Percentiles rank a stretch among this genome's conserved stretches.
Evolutionary conservation across 345 rosid species (phyloP).

Genomic region (Capsella bursapastoris): DNA sequence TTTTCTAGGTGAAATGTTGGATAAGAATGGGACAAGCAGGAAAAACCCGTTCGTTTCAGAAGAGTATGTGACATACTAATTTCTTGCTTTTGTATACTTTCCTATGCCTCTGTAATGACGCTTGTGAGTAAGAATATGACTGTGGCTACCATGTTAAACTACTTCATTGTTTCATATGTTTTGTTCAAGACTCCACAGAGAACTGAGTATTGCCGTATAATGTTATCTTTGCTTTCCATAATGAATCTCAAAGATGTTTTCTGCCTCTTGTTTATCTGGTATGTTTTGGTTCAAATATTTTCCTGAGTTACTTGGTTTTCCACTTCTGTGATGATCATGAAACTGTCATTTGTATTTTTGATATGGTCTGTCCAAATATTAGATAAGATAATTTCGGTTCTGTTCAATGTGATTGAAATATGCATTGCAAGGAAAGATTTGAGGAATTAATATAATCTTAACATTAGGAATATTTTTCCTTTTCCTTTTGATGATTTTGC

Average conservation of each 20-base stretch:
- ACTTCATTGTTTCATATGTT: background rate
- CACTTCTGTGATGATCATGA: slow-evolving; percentile 11
- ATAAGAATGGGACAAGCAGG: slow-evolving; percentile 23
- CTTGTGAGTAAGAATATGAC: slow-evolving; percentile 1
- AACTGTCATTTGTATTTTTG: slow-evolving; percentile 8
- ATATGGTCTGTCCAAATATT: slow-evolving; percentile 11
- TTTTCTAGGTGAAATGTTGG: slow-evolving; percentile 36
- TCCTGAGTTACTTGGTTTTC: slow-evolving; percentile 8
- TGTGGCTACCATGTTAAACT: background rate
- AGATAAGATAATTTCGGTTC: slow-evolving; percentile 18
- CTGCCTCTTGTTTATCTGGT: slow-evolving; percentile 16
- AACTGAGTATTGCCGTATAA: background rate
- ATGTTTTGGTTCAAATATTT: background rate
- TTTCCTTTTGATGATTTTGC: background rate
- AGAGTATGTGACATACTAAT: slow-evolving; percentile 40
- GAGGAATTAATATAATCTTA: slow-evolving; percentile 9
- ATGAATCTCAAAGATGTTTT: background rate
- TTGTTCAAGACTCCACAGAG: background rate
- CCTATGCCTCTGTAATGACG: background rate
- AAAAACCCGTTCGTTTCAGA: slow-evolving; percentile 34
- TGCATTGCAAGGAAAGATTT: slow-evolving; percentile 23
- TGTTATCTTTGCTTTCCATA: background rate
- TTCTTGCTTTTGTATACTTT: slow-evolving; percentile 4
- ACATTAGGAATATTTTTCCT: background rate
- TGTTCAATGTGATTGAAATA: slow-evolving; percentile 6